phyloP scores from a whole-genome alignment of 352 stramenopile genomes.

The Plasmopara muralis region DNA sequence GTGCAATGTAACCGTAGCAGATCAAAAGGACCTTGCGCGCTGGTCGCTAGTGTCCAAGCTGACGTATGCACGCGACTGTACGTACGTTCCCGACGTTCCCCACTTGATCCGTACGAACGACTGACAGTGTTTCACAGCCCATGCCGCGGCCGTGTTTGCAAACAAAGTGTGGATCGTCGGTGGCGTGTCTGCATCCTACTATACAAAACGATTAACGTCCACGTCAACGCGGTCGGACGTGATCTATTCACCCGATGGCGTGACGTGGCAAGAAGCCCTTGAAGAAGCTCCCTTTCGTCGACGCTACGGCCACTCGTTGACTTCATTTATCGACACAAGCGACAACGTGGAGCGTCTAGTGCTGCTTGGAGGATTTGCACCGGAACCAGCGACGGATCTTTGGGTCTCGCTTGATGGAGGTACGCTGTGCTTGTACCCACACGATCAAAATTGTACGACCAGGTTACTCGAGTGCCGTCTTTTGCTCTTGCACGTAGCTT shows the following conservation, averaged over 20 bases:
- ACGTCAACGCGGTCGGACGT: slow-evolving; percentile 65
- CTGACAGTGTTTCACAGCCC: slow-evolving; percentile 27
- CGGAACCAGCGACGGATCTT: slow-evolving; percentile 64
- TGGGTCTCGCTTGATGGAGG: slow-evolving; percentile 64
- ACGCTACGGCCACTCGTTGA: slow-evolving; percentile 68
- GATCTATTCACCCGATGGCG: slow-evolving; percentile 47
- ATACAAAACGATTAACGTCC: slow-evolving; percentile 64
- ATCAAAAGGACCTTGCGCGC: slow-evolving; percentile 36
- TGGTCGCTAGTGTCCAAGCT: slow-evolving; percentile 47
- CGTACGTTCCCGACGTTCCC: slow-evolving; percentile 1
- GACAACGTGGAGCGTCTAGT: slow-evolving; percentile 50
- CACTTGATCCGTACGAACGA: not conserved
- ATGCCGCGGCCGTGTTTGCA: slow-evolving; percentile 52
- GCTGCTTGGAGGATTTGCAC: slow-evolving; percentile 67
- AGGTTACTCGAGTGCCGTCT: slow-evolving; percentile 1
- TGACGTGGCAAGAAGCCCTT: slow-evolving; percentile 52
- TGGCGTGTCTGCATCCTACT: slow-evolving; percentile 65
- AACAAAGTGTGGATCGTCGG: slow-evolving; percentile 68
- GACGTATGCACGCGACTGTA: slow-evolving; percentile 68
- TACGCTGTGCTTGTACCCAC: slow-evolving; percentile 11
- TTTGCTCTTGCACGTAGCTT: slow-evolving; percentile 17
- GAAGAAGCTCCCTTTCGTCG: slow-evolving; percentile 70
- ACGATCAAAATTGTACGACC: not conserved
- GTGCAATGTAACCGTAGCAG: slow-evolving; percentile 45
- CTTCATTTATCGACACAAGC: slow-evolving; percentile 43